Evolutionary conservation across 768 basidiomycete species (phyloP), one percentile per base, ranked within the genome.

Genomic region (Tubosaeta sp.): DNA sequence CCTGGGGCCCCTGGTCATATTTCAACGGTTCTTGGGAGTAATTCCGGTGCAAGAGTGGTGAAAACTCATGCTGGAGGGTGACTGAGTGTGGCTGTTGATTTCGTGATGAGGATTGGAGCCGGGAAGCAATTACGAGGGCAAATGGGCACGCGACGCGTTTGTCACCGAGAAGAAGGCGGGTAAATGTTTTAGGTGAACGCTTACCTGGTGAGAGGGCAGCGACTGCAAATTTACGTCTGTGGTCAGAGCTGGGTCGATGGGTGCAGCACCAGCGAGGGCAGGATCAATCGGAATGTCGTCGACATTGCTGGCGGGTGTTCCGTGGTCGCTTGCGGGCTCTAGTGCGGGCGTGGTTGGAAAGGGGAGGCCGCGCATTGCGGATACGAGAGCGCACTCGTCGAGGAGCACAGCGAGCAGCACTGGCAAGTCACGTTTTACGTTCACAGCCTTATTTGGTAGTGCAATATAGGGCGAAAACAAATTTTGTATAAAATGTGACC

Each of bases 221-320:
- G 54, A 21, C 8, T 13, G 49, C 44, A n/a, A 24, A 29, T 63
- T 59, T 42, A 52, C 55, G 49, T 64, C 66, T 22, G 57, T 56
- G 55, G 77, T 68, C 46, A 82, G 69, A 51, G 73, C 71, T 24
- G 81, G 80, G 72, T 82, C 82, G 57, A 83, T 78, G 55, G 73
- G 62, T 19, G 74, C 67, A 30, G 32, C 31, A 16, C 65, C 76
- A 43, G 70, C 77, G 56, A 89, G 80, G 36, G 81, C 83, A 61
- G 88, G 88, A 80, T 90, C 87, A 75, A 90, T 89, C 58, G 86
- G 86, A 68, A 90, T 85, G 70, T 81, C 77, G 73, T 81, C 77
- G 65, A 67, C 69, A 71, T 72, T 75, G 73, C 74, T 77, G 65
- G 72, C 71, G 56, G 83, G 81, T 13, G 82, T 82, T 59, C 77